Evolutionary conservation across 1,284 basidiomycete species (phyloP), one percentile per base, ranked within the genome.

Genomic region (Mycosarcoma mackinlayi): DNA sequence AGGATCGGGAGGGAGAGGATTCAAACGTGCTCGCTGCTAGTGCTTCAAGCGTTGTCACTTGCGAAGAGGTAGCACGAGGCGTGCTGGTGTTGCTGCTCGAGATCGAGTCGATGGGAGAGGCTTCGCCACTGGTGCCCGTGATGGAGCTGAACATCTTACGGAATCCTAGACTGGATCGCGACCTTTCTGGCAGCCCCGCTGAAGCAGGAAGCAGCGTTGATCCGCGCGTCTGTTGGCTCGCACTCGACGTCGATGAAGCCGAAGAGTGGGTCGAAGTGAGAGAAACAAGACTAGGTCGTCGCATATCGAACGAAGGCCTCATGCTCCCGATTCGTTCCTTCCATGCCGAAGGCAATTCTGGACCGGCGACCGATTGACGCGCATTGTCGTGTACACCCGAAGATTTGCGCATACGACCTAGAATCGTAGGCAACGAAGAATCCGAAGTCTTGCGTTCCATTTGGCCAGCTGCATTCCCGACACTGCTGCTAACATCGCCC

Each of bases 311-410:
- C 10, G 51, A 56, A 6, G 54, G 54, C 5, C 59, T 38, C n/a
- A 37, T 49, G 21, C 14, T 33, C 6, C 45, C 25, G 21, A 68
- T 52, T 6, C 56, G 55, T 10, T 70, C 61, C 23, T 60, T 58
- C 66, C 66, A 70, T 4, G 66, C 66, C 4, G 56, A 31, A 4
- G 66, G 66, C 44, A 70, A n/a, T 21, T 70, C 66, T 0, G 57
- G 60, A 14, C 41, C 46, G 16, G 45, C 34, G 6, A 33, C 16
- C 5, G 58, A 38, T 4, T 50, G 34, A 19, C 42, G 35, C 6
- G 55, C 11, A 9, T 25, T 24, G 14, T 35, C 33, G 14, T n/a
- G n/a, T n/a, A n/a, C n/a, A n/a, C 27, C 45, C 0, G 63, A 55
- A 4, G 51, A 19, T 9, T 62, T 62, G 21, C 55, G 65, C 24